Conservation (phyloP, 495 filamentous ascomycete genomes). For the Penicillium cataractarum region DNA sequence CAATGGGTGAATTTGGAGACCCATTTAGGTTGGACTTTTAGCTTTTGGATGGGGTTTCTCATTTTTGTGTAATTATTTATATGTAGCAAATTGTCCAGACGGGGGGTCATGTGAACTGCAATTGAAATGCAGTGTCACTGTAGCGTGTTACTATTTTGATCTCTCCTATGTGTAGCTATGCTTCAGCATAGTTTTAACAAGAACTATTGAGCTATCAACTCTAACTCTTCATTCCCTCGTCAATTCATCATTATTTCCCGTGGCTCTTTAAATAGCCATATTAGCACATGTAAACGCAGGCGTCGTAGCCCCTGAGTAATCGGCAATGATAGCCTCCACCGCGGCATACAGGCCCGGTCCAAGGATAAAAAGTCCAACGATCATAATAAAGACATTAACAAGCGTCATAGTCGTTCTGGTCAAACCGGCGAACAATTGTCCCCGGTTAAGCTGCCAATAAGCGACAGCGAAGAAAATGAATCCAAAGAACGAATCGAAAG, state of each 20-base stretch:
- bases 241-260: background rate
- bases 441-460: slow-evolving; percentile 52
- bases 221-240: background rate
- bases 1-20: background rate
- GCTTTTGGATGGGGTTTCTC: background rate
- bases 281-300: slow-evolving; percentile 54
- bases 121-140: background rate
- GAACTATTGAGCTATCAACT: background rate
- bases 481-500: slow-evolving; percentile 44
- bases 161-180: background rate
- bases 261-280: slow-evolving; percentile 35
- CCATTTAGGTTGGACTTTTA: slow-evolving; percentile 2
- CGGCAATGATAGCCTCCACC: slow-evolving; percentile 54
- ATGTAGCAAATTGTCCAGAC: background rate
- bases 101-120: background rate
- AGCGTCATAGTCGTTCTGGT: slow-evolving; percentile 41
- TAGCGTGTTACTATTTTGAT: background rate
- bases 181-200: background rate
- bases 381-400: slow-evolving; percentile 45
- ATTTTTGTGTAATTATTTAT: background rate
- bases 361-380: slow-evolving; percentile 50
- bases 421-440: slow-evolving; percentile 33
- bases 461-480: slow-evolving; percentile 53
- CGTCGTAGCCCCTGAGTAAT: slow-evolving; percentile 42
- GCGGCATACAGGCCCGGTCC: slow-evolving; percentile 56